Evolutionary conservation across 768 basidiomycete species (phyloP).

Genomic region (Lactarius quietus): DNA sequence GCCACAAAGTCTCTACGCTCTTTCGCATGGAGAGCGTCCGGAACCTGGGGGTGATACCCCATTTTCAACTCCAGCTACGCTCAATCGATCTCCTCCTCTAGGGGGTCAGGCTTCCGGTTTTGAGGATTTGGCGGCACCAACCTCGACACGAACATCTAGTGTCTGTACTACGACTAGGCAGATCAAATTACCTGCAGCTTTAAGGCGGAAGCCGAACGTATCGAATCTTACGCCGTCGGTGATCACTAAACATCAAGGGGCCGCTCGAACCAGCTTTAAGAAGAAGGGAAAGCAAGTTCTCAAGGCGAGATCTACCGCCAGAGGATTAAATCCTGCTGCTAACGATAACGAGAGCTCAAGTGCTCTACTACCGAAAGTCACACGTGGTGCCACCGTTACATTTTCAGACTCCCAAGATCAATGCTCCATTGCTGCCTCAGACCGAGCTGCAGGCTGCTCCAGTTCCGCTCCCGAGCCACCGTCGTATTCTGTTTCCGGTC

Average conservation of each 20-base stretch:
- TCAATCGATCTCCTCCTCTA: neutral
- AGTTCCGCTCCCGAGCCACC: neutral
- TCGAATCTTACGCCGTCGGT: neutral
- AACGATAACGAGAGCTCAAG: neutral
- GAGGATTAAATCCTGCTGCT: neutral
- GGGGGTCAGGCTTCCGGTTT: neutral
- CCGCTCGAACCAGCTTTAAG: neutral
- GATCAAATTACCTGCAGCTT: neutral
- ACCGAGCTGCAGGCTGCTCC: neutral
- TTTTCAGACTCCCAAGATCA: neutral
- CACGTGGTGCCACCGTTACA: neutral
- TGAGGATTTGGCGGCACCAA: neutral
- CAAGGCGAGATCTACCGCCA: neutral
- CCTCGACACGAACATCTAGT: neutral
- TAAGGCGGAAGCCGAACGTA: slow-evolving; percentile 7
- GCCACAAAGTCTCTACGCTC: neutral
- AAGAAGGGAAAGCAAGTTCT: neutral
- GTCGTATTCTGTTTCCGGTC: neutral
- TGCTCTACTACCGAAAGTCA: neutral
- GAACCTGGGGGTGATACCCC: neutral
- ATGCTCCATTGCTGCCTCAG: neutral
- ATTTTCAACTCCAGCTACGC: neutral
- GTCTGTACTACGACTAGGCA: neutral
- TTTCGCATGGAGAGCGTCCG: neutral
- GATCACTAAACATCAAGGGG: neutral